Evolutionary conservation across 805 yeast genomes (phyloP), one percentile per base, ranked within the genome.

Genomic region (Candida jianshihensis): DNA sequence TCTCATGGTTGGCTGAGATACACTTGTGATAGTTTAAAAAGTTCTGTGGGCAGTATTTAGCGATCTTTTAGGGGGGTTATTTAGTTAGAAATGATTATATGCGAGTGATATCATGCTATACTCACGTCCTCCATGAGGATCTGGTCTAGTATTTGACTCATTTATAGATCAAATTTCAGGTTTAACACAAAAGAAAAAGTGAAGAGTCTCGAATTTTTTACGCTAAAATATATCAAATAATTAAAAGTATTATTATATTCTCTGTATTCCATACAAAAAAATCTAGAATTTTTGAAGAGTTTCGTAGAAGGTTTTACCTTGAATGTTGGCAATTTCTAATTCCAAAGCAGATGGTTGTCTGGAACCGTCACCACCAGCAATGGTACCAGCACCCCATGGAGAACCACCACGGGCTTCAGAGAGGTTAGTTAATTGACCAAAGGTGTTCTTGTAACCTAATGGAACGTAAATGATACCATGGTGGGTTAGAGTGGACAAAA

Each of bases 311-410:
- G 67, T 56, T 41, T 64, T 57, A 55, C 95, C 96, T 65, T 86
- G 95, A 40, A 61, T 63, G 33, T 55, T 53, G 19, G 87, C 90
- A 41, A 84, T 57, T 48, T 71, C 69, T 56, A 71, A 61, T 60
- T 86, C 95, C 39, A 81, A 63, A 15, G 64, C 70, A 30, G 78
- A 49, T 24, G 87, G 81, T 49, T 66, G 64, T 66, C 94, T 76
- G 7, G 83, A 72, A 34, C 94, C 95, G 54, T 81, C 90, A 35
- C 71, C 66, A 34, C 77, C 84, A 21, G 95, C 88, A 51, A 71
- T 66, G 26, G 84, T 64, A 48, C 95, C 95, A 24, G 95, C 82
- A 57, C 95, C 95, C 87, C 88, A 86, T 31, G 95, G 75, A 17
- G 88, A 73, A 38, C 83, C 84, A 46, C 95, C 95, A 56, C 81